Conservation (phyloP, 495 filamentous ascomycete species). For the Oleoguttula mirabilis region DNA sequence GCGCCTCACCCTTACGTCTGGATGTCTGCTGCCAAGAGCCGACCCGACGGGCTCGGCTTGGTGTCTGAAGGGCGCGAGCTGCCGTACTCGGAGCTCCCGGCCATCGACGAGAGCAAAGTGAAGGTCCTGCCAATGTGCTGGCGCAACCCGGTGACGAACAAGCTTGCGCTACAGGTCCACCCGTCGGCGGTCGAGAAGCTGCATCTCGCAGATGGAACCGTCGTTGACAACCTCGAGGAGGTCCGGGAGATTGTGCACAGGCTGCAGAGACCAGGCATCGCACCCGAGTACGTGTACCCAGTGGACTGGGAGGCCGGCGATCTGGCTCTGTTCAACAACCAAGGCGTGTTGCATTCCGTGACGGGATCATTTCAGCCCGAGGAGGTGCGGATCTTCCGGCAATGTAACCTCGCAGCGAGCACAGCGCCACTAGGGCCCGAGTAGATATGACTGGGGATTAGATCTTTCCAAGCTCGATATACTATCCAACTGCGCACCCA, state of each 20-base stretch:
- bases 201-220: constrained; percentile 46
- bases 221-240: constrained; percentile 50
- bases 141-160: constrained; percentile 57
- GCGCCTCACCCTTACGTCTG: constrained; percentile 68
- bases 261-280: constrained; percentile 59
- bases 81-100: constrained; percentile 43
- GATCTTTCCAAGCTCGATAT: no score
- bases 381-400: constrained; percentile 58
- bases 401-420: constrained; percentile 61
- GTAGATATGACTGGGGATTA: background rate
- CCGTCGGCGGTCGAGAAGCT: constrained; percentile 54
- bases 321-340: constrained; percentile 62
- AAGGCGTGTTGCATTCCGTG: constrained; percentile 58
- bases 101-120: constrained; percentile 50
- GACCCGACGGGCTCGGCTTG: constrained; percentile 53
- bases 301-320: constrained; percentile 68
- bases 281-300: constrained; percentile 52
- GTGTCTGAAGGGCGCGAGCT: constrained; percentile 50
- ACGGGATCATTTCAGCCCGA: constrained; percentile 60
- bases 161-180: constrained; percentile 57
- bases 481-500: no score
- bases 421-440: constrained; percentile 40
- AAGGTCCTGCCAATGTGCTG: constrained; percentile 59
- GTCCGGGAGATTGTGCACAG: constrained; percentile 57
- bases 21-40: constrained; percentile 55